Evolutionary conservation across 805 yeast species (phyloP), one percentile per base, ranked within the genome.

Genomic region (Pichia californica): DNA sequence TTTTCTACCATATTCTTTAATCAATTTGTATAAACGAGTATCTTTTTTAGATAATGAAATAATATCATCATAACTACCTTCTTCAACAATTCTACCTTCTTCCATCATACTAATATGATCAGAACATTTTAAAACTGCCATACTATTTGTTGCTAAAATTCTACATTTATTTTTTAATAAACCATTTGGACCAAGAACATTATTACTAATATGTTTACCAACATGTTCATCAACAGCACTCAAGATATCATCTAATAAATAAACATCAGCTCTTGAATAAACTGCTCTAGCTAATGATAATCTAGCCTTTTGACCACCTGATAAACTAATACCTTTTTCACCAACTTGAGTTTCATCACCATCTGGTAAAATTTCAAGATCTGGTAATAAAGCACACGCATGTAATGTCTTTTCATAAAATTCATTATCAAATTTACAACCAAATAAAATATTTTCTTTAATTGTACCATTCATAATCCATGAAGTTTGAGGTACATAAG

Each of bases 201-300:
- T 53, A 6, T 80, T 81, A 52, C 85, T 80, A 54, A 93, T 70
- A 57, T 88, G 95, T 51, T 78, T 79, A 11, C 96, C 91, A 50
- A 93, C 99, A 61, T 93, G 99, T 55, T 88, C 97, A 65, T 93
- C 99, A 33, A 93, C 99, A 21, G 99, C 99, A 60, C 95, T 83
- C 47, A 93, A 73, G 9, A 95, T 86, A 64, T 93, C 99, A 62
- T 93, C 99, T 50, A 93, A 66, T 32, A 93, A 66, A 60, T 87
- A 88, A 26, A 93, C 77, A 58, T 93, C 98, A 3, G 98, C 94
- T 51, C 98, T 74, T 11, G 96, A 77, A 60, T 93, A 93, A 9
- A 93, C 96, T 11, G 99, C 97, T 60, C 99, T 77, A 0, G 99
- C 99, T 41, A 93, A 73, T 1, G 95, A 81, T 30, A 93, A 73